Evolutionary conservation across 2,329 filamentous ascomycete species (phyloP), one percentile per base, ranked within the genome.

Genomic region (Eurotiales sp.): DNA sequence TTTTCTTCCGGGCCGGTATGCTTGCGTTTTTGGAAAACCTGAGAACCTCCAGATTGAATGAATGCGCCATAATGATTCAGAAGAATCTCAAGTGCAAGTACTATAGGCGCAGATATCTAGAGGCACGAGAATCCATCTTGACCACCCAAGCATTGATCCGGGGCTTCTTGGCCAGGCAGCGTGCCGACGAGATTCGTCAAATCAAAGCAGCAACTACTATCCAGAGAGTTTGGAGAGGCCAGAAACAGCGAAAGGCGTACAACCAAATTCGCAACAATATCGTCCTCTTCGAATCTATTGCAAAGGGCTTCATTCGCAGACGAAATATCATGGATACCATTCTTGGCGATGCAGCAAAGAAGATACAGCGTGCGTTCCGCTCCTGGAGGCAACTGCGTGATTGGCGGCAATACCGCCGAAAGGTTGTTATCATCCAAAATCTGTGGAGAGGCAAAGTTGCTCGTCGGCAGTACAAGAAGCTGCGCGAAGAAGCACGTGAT

Each of bases 1-100:
- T 99, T 67, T 99, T 99, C 77, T 99, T 99, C 84, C 87, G 93
- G 55, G 93, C 93, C 51, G 93, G 93, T 71, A 99, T 99, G 93
- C 85, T 99, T 61, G 93, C 93, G 6, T 96, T 96, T 75, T 77
- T 99, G 46, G 93, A 99, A 73, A 96, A 96, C 60, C 79, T 96
- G 58, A 85, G 93, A 53, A 96, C 93, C 11, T 89, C 80, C 58
- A 85, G 91, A 53, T 80, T 99, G 66, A 97, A 95, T 67, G 88
- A 90, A 59, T 95, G 91, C 60, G 93, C 93, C 11, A 88, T 95
- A 61, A 88, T 99, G 84, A 99, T 99, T 51, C 93, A 99, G 72
- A 99, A 99, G 84, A 99, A 99, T 65, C 75, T 99, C 51, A 87
- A 85, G 58, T 90, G 90, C 68, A 96, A 95, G 72, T 97, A 95